These are phyloP conservation scores for Orbilia oligospora DNA, from an alignment of 2,329 filamentous ascomycete genomes.

Conservation along the genomic window DNA sequence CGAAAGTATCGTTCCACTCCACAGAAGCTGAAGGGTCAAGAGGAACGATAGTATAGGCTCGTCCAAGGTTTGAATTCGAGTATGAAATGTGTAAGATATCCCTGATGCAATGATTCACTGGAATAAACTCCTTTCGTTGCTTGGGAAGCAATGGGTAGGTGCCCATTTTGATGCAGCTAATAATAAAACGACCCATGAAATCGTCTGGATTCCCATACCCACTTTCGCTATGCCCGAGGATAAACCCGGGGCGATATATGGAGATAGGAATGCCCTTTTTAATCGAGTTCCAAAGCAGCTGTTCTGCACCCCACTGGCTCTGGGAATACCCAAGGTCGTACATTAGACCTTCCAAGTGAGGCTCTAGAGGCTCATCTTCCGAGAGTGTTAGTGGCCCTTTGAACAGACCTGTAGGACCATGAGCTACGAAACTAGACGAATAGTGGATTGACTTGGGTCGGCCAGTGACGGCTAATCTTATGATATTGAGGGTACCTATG, in stretches of 20 bases:
- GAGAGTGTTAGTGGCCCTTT: slow-evolving; percentile 6
- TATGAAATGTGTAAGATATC: slow-evolving; percentile 41
- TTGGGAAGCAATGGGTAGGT: slow-evolving; percentile 34
- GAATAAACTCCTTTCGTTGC: slow-evolving; percentile 46
- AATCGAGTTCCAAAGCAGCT: slow-evolving; percentile 19
- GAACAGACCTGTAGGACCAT: slow-evolving; percentile 26
- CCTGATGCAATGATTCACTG: slow-evolving; percentile 31
- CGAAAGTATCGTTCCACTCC: slow-evolving; percentile 31
- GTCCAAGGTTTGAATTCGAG: slow-evolving; percentile 9
- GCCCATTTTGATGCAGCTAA: slow-evolving; percentile 23
- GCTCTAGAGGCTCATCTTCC: slow-evolving; percentile 24
- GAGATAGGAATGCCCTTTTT: slow-evolving; percentile 11
- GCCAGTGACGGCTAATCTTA: slow-evolving; percentile 17
- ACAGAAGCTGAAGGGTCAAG: slow-evolving; percentile 9
- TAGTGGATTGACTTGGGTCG: slow-evolving; percentile 28
- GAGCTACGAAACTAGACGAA: slow-evolving; percentile 22
- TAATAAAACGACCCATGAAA: slow-evolving; percentile 37
- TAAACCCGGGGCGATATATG: slow-evolving; percentile 33
- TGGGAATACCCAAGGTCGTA: slow-evolving; percentile 31
- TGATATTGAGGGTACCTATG: slow-evolving; percentile 32
- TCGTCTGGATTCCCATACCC: slow-evolving; percentile 41
- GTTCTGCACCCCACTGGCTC: slow-evolving; percentile 31
- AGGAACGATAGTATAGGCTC: slow-evolving; percentile 18
- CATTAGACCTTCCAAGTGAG: slow-evolving; percentile 7
- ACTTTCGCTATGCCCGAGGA: slow-evolving; percentile 27